Conservation (phyloP, 768 basidiomycete species). For the Auriscalpium orientale region DNA sequence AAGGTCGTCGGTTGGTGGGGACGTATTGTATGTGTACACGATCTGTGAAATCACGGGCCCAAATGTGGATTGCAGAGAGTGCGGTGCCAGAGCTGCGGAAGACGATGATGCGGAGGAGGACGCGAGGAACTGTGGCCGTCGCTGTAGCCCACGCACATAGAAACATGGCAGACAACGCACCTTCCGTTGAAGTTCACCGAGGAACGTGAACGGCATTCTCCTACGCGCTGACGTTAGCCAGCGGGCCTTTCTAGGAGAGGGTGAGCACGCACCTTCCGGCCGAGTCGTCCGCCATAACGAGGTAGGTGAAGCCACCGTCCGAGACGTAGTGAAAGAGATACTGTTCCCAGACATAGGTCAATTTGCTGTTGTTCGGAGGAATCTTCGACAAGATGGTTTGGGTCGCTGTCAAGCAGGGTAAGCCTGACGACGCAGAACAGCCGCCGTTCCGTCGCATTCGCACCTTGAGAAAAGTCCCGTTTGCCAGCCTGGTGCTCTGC, state of each 20-base stretch:
- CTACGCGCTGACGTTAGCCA: constrained; percentile 28
- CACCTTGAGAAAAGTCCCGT: constrained; percentile 86
- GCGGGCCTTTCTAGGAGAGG: background rate
- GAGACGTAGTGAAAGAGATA: constrained; percentile 93
- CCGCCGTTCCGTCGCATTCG: background rate
- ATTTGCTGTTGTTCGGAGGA: constrained; percentile 77
- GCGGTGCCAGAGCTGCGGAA: constrained; percentile 33
- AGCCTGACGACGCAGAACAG: background rate
- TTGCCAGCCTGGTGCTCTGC: constrained; percentile 79
- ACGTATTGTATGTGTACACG: constrained; percentile 84
- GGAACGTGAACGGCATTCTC: constrained; percentile 90
- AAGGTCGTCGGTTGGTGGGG: constrained; percentile 84
- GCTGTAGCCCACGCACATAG: constrained; percentile 1
- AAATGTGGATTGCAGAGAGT: constrained; percentile 66
- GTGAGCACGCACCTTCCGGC: constrained; percentile 62
- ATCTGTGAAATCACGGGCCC: constrained; percentile 63
- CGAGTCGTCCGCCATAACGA: constrained; percentile 93
- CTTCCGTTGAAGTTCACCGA: constrained; percentile 79
- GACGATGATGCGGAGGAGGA: constrained; percentile 59
- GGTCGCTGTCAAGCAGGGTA: constrained; percentile 44
- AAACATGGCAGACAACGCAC: constrained; percentile 23
- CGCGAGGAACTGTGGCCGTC: constrained; percentile 43
- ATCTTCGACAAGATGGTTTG: constrained; percentile 92
- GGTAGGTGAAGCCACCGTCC: constrained; percentile 77
- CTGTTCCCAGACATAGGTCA: constrained; percentile 87